Conservation (phyloP, 2,329 filamentous ascomycete species). For the Hypoxylon rubiginosum region DNA sequence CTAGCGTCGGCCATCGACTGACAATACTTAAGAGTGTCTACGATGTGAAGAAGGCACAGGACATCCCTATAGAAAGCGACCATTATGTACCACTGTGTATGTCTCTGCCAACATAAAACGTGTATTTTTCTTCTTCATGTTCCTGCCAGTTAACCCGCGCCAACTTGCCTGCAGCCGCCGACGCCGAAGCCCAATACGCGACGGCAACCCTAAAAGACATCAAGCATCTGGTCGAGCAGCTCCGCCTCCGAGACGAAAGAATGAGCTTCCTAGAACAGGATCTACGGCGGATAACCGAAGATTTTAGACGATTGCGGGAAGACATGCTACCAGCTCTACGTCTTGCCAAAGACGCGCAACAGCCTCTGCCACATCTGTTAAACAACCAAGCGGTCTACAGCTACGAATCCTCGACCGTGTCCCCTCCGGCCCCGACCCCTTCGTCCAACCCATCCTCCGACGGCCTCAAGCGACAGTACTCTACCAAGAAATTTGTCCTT, state of each 20-base stretch:
- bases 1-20: constrained; percentile 92
- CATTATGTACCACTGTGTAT: constrained; percentile 94
- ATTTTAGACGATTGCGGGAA: constrained; percentile 89
- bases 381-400: constrained; percentile 60
- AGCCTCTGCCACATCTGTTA: constrained; percentile 77
- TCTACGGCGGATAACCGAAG: constrained; percentile 84
- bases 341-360: constrained; percentile 90
- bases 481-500: constrained; percentile 80
- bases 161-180: constrained; percentile 74
- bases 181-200: constrained; percentile 86
- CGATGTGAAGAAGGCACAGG: constrained; percentile 94
- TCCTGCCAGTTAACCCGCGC: constrained; percentile 18
- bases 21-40: constrained; percentile 97
- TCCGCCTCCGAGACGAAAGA: constrained; percentile 90
- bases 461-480: constrained; percentile 78
- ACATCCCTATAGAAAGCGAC: constrained; percentile 89
- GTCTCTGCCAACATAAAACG: constrained; percentile 52
- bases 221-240: constrained; percentile 87
- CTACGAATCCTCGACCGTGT: constrained; percentile 66
- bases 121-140: background rate
- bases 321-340: constrained; percentile 92
- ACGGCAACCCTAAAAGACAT: constrained; percentile 94
- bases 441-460: constrained; percentile 65
- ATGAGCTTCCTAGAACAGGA: constrained; percentile 88
- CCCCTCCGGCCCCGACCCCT: constrained; percentile 70